These are phyloP conservation scores for Fusarium secorum DNA, from an alignment of 2,329 filamentous ascomycete species.

Conservation along the genomic window DNA sequence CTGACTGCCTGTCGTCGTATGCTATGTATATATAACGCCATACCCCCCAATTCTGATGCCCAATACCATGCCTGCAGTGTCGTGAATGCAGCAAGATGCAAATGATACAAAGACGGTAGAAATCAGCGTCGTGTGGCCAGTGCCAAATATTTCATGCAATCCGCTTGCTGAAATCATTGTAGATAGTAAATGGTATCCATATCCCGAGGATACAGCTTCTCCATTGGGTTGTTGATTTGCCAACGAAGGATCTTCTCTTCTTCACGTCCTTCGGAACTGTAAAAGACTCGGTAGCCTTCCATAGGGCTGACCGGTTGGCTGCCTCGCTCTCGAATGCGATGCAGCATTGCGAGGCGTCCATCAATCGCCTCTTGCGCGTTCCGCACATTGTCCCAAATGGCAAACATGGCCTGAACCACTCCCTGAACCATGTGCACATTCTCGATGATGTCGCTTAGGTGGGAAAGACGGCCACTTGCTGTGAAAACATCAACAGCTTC, in stretches of 20 bases:
- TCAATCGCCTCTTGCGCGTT: constrained; percentile 59
- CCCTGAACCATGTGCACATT: constrained; percentile 61
- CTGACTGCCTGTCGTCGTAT: constrained; percentile 21
- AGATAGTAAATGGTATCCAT: constrained; percentile 50
- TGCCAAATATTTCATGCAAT: background rate
- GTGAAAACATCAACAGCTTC: constrained; percentile 73
- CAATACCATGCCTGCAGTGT: constrained; percentile 28
- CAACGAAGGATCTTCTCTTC: constrained; percentile 45
- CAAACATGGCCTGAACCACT: constrained; percentile 63
- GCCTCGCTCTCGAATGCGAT: constrained; percentile 46
- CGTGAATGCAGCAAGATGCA: constrained; percentile 29
- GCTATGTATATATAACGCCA: constrained; percentile 22
- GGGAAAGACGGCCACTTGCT: constrained; percentile 62
- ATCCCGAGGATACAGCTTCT: constrained; percentile 47
- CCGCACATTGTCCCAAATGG: constrained; percentile 66
- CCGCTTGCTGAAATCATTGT: constrained; percentile 32
- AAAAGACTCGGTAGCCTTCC: constrained; percentile 45
- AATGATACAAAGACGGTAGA: constrained; percentile 8
- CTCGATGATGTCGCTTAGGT: constrained; percentile 61
- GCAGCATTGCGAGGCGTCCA: constrained; percentile 47
- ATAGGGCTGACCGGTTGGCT: constrained; percentile 39
- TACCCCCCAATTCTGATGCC: constrained; percentile 20
- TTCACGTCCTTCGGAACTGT: constrained; percentile 39
- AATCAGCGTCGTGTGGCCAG: background rate
- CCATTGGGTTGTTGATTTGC: constrained; percentile 49